Evolutionary conservation across 1,284 basidiomycete species (phyloP).

Genomic region (Bothia castanella): DNA sequence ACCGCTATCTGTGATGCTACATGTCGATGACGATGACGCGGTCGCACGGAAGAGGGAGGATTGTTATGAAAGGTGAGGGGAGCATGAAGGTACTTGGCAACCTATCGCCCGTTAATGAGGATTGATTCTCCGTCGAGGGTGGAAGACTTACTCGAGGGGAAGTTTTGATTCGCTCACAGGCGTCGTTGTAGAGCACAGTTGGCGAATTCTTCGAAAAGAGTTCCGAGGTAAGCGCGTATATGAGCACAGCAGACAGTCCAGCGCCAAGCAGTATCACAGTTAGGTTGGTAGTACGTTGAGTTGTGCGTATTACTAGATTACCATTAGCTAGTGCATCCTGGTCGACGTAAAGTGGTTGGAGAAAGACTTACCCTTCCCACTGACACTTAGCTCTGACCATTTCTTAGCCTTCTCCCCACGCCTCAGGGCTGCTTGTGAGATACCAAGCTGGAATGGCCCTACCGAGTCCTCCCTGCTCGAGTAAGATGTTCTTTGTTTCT

Average conservation of each 20-base stretch:
- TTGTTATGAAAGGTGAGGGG: slow-evolving; percentile 74
- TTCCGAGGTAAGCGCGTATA: slow-evolving; percentile 85
- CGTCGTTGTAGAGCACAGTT: slow-evolving; percentile 82
- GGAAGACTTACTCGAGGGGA: slow-evolving; percentile 57
- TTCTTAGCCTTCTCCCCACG: slow-evolving; percentile 59
- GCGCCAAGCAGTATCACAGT: slow-evolving; percentile 82
- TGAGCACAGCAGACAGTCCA: slow-evolving; percentile 72
- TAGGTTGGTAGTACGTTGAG: slow-evolving; percentile 77
- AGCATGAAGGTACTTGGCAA: slow-evolving; percentile 60
- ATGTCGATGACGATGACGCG: slow-evolving; percentile 74
- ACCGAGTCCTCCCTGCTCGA: slow-evolving; percentile 52
- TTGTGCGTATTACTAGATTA: slow-evolving; percentile 37
- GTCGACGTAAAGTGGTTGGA: background rate
- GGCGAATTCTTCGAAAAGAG: slow-evolving; percentile 92
- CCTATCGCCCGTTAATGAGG: slow-evolving; percentile 37
- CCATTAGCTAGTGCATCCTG: background rate
- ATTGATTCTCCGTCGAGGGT: slow-evolving; percentile 9
- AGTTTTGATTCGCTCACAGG: slow-evolving; percentile 78
- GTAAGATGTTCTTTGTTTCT: slow-evolving; percentile 42
- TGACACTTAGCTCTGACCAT: slow-evolving; percentile 79
- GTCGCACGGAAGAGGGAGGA: slow-evolving; percentile 63
- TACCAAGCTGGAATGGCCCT: slow-evolving; percentile 81
- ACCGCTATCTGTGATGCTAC: slow-evolving; percentile 70
- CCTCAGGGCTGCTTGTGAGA: slow-evolving; percentile 53
- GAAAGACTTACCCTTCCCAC: slow-evolving; percentile 71